Evolutionary conservation across 331 rosid genomes (phyloP).

Genomic region (Quercus phellos): DNA sequence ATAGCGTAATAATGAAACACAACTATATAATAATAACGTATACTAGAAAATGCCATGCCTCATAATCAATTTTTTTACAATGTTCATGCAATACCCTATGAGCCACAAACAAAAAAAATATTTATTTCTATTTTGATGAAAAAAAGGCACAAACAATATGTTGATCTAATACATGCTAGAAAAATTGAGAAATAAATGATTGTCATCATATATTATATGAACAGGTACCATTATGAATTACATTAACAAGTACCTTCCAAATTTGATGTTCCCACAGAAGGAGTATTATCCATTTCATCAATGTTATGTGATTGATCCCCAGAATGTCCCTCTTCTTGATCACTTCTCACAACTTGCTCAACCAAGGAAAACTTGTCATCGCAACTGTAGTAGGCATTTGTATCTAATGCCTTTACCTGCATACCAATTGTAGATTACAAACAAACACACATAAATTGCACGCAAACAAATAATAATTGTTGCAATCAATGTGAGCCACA

Average conservation of each 20-base stretch:
- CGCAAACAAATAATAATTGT: background rate
- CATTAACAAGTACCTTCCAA: slow-evolving; percentile 46
- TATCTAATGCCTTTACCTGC: slow-evolving; percentile 47
- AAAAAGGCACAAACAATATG: background rate
- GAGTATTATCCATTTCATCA: slow-evolving; percentile 18
- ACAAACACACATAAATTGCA: background rate
- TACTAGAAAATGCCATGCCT: slow-evolving; percentile 9
- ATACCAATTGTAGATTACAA: background rate
- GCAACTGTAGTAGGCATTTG: slow-evolving; percentile 63
- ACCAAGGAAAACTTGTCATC: slow-evolving; percentile 45
- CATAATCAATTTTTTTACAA: slow-evolving; percentile 6
- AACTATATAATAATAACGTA: background rate
- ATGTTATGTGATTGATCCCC: slow-evolving; percentile 31
- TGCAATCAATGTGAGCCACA: background rate
- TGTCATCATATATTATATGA: slow-evolving; percentile 6
- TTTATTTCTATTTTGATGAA: too few species aligned
- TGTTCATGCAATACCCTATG: background rate
- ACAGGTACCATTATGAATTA: slow-evolving; percentile 38
- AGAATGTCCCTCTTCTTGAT: slow-evolving; percentile 12
- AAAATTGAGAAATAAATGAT: slow-evolving; percentile 5
- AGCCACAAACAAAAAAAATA: background rate
- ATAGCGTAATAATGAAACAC: slow-evolving; percentile 1
- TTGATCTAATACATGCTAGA: slow-evolving; percentile 6
- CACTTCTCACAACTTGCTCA: slow-evolving; percentile 23
- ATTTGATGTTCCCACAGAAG: slow-evolving; percentile 24